Percentiles rank a stretch among this genome's conserved stretches.
These are phyloP conservation scores for Primulina eburnea DNA, from an alignment of 257 asterid species.

Conservation along the genomic window DNA sequence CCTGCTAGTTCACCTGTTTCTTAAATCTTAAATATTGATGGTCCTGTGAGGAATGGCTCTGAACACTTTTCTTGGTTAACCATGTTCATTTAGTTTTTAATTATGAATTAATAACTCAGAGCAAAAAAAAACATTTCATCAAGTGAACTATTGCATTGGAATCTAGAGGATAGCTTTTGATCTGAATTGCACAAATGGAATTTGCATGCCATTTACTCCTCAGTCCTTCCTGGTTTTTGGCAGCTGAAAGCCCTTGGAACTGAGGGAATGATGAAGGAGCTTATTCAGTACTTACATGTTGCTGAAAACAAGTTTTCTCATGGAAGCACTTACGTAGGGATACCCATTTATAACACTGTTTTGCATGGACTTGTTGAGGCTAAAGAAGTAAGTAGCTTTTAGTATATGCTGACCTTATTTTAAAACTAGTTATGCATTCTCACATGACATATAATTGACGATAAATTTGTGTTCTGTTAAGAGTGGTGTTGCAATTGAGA, in stretches of 20 bases:
- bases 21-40: background rate
- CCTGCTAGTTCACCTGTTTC: background rate
- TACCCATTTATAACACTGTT: constrained; percentile 54
- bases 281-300: constrained; percentile 45
- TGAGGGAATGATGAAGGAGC: constrained; percentile 69
- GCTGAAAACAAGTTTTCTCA: constrained; percentile 52
- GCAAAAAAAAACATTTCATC: constrained; percentile 14
- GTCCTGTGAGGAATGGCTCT: background rate
- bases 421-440: constrained; percentile 20
- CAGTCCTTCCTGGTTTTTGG: constrained; percentile 29
- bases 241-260: constrained; percentile 80
- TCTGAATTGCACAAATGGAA: constrained; percentile 18
- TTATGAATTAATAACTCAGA: background rate
- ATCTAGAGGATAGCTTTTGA: background rate
- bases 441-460: constrained; percentile 17
- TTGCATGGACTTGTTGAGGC: constrained; percentile 80
- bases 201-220: constrained; percentile 25
- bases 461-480: constrained; percentile 25
- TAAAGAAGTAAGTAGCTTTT: constrained; percentile 52
- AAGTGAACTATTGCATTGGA: constrained; percentile 7
- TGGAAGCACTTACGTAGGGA: constrained; percentile 27
- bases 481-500: constrained; percentile 52
- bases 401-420: constrained; percentile 24
- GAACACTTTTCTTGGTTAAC: background rate
- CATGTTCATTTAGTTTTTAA: too few relatives aligned